Evolutionary conservation across 2,329 filamentous ascomycete genomes (phyloP), one percentile per base, ranked within the genome.

Genomic region (Oidium heveae): DNA sequence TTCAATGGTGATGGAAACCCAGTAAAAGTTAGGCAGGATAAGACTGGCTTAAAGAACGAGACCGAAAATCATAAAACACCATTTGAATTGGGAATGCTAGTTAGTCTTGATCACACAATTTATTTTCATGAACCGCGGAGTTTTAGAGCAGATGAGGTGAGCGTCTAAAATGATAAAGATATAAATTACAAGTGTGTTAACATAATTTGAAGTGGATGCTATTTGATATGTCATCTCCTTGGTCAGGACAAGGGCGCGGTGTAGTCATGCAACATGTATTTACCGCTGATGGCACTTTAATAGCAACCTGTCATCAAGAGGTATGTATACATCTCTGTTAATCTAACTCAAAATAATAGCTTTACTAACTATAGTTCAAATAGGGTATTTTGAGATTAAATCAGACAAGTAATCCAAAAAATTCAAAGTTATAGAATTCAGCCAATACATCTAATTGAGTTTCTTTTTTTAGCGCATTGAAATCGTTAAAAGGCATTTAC

Each of bases 301-400:
- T 91, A 63, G 85, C 84, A 28, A 88, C 78, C 34, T 89, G 85
- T 65, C 75, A 85, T 56, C 85, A 91, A 68, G 85, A 91, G 74
- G 84, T 65, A 58, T 47, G 53, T 57, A 16, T 16, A 6, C n/a
- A n/a, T 43, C 39, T n/a, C 15, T 7, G 16, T 20, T 43, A 43
- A 43, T 43, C 39, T 7, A 28, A 28, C 6, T 28, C 6, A 6
- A 28, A 28, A 3, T 10, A 2, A 43, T 15, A 43, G 18, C 7
- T 43, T n/a, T 6, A 7, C 4, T 15, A 15, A 16, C 7, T 6
- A 43, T 20, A 43, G 18, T 10, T 43, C 16, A 43, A 43, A 43
- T n/a, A 43, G 39, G 39, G 39, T 9, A 20, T 43, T n/a, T 16
- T 43, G 18, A 43, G 39, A 20, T 43, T 43, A 20, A 43, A 43